Evolutionary conservation across 202 grass and related monocot species (phyloP).

Genomic region (Digitaria exilis): DNA sequence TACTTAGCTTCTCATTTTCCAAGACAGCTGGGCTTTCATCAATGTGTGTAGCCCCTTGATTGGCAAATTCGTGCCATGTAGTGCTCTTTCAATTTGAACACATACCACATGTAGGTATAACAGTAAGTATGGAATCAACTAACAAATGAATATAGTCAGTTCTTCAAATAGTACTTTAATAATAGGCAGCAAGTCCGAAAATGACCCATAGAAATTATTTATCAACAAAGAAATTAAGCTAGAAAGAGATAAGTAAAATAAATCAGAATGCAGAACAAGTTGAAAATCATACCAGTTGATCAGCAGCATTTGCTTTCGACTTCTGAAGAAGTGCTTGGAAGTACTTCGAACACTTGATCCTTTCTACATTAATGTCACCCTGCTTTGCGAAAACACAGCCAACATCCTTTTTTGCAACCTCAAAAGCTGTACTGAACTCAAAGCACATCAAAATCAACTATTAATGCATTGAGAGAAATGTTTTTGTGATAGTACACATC

Average conservation of each 20-base stretch:
- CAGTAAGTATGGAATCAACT: constrained; percentile 40
- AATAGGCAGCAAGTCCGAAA: constrained; percentile 10
- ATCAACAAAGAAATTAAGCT: constrained; percentile 14
- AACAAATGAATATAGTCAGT: not conserved
- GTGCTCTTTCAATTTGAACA: constrained; percentile 39
- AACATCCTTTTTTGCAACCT: constrained; percentile 67
- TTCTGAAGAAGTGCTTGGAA: constrained; percentile 64
- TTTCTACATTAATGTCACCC: constrained; percentile 69
- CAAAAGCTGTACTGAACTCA: constrained; percentile 78
- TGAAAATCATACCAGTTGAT: constrained; percentile 48
- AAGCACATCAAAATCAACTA: constrained; percentile 40
- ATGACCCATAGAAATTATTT: not conserved
- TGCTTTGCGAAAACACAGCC: constrained; percentile 59
- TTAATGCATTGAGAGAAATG: not conserved
- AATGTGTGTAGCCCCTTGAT: constrained; percentile 32
- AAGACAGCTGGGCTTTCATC: constrained; percentile 39
- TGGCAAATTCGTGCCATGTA: constrained; percentile 31
- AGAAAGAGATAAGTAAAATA: not conserved
- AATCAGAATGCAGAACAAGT: constrained; percentile 14
- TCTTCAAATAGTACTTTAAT: not conserved
- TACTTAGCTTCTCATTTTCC: constrained; percentile 62
- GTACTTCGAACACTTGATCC: constrained; percentile 70
- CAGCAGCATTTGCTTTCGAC: constrained; percentile 54
- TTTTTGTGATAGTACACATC: constrained; percentile 1
- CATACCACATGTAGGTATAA: constrained; percentile 30